A percentile compares a stretch with the other conserved stretches of the same genome.
These are phyloP conservation scores for Penicillium sp. DNA, from an alignment of 2,329 filamentous ascomycete species.

Conservation along the genomic window DNA sequence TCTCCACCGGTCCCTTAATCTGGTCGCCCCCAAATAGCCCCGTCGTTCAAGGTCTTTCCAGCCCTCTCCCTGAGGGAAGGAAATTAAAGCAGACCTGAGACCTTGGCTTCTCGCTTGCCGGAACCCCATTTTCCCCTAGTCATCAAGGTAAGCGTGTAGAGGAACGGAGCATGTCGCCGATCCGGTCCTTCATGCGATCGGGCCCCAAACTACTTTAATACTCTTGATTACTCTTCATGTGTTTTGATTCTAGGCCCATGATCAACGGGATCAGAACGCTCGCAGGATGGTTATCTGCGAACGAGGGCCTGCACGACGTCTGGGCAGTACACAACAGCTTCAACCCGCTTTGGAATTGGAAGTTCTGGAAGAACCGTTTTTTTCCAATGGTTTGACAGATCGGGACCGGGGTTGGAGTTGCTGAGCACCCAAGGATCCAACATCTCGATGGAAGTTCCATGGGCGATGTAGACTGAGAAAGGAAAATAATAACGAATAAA, in stretches of 20 bases:
- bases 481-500: neutral
- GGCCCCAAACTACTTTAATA: neutral
- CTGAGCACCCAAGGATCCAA: neutral
- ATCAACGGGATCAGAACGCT: neutral
- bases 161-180: neutral
- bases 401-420: neutral
- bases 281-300: constrained; percentile 11
- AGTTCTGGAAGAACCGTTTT: constrained; percentile 15
- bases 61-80: neutral
- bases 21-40: constrained; percentile 10
- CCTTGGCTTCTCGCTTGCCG: neutral
- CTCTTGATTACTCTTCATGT: neutral
- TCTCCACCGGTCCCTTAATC: constrained; percentile 24
- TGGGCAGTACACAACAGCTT: constrained; percentile 9
- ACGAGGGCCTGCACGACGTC: constrained; percentile 9
- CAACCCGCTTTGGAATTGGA: neutral
- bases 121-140: neutral
- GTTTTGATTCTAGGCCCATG: neutral
- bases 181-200: constrained; percentile 1
- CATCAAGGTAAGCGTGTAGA: neutral
- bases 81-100: neutral
- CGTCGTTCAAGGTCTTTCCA: constrained; percentile 11
- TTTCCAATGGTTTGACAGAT: neutral
- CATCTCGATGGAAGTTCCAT: neutral
- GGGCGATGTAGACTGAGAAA: neutral